These are phyloP conservation scores for Fusarium buharicum DNA, from an alignment of 2,329 filamentous ascomycete species.

Conservation along the genomic window DNA sequence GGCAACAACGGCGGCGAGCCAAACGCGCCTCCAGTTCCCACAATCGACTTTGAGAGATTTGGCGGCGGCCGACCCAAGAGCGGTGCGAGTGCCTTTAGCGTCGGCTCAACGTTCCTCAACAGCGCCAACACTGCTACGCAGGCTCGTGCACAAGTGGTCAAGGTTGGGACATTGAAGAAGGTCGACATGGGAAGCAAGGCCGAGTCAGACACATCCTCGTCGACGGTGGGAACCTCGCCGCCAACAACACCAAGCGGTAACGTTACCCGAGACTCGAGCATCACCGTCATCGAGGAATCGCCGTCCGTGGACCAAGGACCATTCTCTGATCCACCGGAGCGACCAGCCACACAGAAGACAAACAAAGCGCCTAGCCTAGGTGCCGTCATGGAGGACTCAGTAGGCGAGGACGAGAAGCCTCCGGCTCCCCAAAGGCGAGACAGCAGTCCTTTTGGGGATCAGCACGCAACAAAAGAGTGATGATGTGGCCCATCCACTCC, in stretches of 20 bases:
- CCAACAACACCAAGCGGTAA: conserved; percentile 39
- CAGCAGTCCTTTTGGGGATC: conserved; percentile 66
- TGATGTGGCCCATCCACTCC: conserved; percentile 8
- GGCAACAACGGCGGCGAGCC: conserved; percentile 64
- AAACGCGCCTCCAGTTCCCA: conserved; percentile 76
- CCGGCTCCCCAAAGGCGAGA: conserved; percentile 47
- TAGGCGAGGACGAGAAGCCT: conserved; percentile 51
- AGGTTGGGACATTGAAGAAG: conserved; percentile 65
- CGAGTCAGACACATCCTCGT: conserved; percentile 48
- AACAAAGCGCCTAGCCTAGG: conserved; percentile 60
- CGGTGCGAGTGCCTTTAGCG: conserved; percentile 69
- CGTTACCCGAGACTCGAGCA: conserved; percentile 54
- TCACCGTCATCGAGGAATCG: conserved; percentile 63
- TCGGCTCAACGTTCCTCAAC: conserved; percentile 75
- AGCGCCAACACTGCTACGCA: conserved; percentile 69
- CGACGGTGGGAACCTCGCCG: conserved; percentile 31
- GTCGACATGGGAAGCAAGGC: conserved; percentile 53
- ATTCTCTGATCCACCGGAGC: conserved; percentile 65
- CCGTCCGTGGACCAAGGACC: conserved; percentile 65
- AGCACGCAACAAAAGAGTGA: conserved; percentile 65
- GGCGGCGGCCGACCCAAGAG: conserved; percentile 61
- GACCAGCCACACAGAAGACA: conserved; percentile 43
- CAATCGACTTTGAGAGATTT: conserved; percentile 73
- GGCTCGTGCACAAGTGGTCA: conserved; percentile 68
- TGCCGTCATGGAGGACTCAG: conserved; percentile 64